Base-by-base conservation (phyloP, 768 basidiomycete genomes). In the Tulasnella sp. region DNA sequence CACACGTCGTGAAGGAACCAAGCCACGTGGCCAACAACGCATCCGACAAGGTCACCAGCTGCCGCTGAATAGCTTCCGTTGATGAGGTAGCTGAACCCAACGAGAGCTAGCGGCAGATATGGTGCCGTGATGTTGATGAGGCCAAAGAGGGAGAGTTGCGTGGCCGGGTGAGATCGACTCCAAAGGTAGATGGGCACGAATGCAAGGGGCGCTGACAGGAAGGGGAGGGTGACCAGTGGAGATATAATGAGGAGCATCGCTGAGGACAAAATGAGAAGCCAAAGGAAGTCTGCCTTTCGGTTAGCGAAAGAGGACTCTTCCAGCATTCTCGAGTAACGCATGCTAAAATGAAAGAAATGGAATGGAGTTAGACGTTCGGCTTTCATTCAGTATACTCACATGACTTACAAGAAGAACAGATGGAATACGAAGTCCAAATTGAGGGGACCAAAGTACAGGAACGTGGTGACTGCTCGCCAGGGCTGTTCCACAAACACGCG, bases 111-210 rank as follows among this genome's bases (percentile, higher is more conserved):
- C 2, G 96, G 96, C 6, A 99, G 88, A 80, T 99, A 98, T 0
- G 96, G 94, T 0, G 96, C 96, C 0, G 93, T 90, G 77, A 99
- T 95, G 3, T 93, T 98, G 77, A 98, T 84, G 34, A 98, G 83
- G 9, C 96, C 96, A 76, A 99, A 97, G 17, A 99, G 86, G 2
- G 94, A 95, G 72, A 99, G 94, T n/a, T 94, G 93, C 3, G 94
- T 93, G 4, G 90, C 88, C 3, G 96, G 95, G 79, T 99, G 96
- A 26, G 95, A 86, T 69, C 96, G 84, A 19, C 95, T 94, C 97
- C 97, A 99, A 73, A 98, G 84, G 79, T 99, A 99, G 44, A 98
- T 97, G 3, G 96, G 91, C 2, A 96, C 92, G 77, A 96, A 97
- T 0, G 95, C 94, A 36, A 96, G 86, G 0, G 94, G 89, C 0